Percentiles rank a stretch among this genome's conserved stretches.
Conservation (phyloP, 768 basidiomycete genomes). For the Russula dissimulans region DNA sequence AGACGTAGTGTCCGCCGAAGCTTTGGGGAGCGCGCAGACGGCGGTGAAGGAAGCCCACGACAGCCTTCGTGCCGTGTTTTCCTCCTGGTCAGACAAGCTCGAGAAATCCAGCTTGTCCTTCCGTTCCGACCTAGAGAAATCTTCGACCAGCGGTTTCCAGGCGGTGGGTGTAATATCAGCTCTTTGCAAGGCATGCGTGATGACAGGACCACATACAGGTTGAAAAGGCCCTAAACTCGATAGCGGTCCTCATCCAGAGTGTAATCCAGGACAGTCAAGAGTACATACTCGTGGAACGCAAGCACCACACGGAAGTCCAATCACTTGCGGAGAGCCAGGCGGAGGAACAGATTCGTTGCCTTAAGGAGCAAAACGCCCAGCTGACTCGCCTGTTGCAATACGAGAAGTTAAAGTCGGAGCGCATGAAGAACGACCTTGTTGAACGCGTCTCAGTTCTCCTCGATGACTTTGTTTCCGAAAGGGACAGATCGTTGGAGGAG, state of each 20-base stretch:
- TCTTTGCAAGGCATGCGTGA: not conserved
- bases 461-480: constrained; percentile 56
- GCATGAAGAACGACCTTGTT: constrained; percentile 64
- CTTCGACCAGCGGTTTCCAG: constrained; percentile 38
- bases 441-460: constrained; percentile 65
- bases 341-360: constrained; percentile 45
- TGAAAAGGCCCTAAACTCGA: constrained; percentile 48
- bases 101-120: constrained; percentile 39
- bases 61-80: constrained; percentile 42
- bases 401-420: constrained; percentile 58
- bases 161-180: constrained; percentile 26
- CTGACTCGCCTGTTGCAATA: constrained; percentile 52
- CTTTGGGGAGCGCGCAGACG: constrained; percentile 38
- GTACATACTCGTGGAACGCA: constrained; percentile 48
- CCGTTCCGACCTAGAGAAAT: constrained; percentile 38
- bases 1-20: constrained; percentile 45
- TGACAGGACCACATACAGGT: constrained; percentile 26
- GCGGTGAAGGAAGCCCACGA: constrained; percentile 46
- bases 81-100: constrained; percentile 47
- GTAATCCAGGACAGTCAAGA: constrained; percentile 48
- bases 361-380: constrained; percentile 62
- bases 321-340: constrained; percentile 38
- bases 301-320: constrained; percentile 42
- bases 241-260: constrained; percentile 51
- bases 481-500: constrained; percentile 56